These are phyloP conservation scores for Diaporthe velutina DNA, from an alignment of 2,329 filamentous ascomycete species.

Conservation along the genomic window DNA sequence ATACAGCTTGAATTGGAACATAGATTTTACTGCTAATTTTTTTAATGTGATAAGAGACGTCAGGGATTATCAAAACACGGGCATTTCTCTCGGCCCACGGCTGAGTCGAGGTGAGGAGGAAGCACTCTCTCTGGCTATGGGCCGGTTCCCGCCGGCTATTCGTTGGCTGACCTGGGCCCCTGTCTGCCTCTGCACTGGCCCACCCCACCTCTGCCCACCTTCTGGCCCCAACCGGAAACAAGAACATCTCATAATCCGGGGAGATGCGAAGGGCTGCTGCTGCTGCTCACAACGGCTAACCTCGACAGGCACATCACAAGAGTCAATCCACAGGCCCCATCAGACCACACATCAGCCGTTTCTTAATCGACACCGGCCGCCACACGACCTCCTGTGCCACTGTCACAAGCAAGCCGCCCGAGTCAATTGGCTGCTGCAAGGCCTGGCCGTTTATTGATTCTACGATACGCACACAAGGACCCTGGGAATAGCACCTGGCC, in stretches of 20 bases:
- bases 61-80: neutral
- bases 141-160: constrained; percentile 23
- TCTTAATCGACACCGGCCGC: neutral
- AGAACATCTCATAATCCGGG: constrained; percentile 30
- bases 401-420: constrained; percentile 5
- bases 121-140: neutral
- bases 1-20: neutral
- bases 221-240: constrained; percentile 18
- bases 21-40: neutral
- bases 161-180: neutral
- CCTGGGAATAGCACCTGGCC: constrained; percentile 17
- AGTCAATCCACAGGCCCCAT: constrained; percentile 29
- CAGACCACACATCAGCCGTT: constrained; percentile 38
- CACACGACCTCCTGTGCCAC: constrained; percentile 11
- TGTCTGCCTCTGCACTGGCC: neutral
- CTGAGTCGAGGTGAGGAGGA: constrained; percentile 4
- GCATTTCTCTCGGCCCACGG: constrained; percentile 16
- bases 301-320: constrained; percentile 29
- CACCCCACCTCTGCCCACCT: constrained; percentile 30
- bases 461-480: neutral
- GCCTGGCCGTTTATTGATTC: neutral
- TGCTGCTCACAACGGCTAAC: constrained; percentile 23
- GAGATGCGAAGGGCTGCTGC: constrained; percentile 13
- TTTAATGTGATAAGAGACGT: neutral
- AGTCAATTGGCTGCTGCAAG: constrained; percentile 22